Base-by-base conservation (phyloP, 495 filamentous ascomycete species). In the Pseudotulostoma volvatum region DNA sequence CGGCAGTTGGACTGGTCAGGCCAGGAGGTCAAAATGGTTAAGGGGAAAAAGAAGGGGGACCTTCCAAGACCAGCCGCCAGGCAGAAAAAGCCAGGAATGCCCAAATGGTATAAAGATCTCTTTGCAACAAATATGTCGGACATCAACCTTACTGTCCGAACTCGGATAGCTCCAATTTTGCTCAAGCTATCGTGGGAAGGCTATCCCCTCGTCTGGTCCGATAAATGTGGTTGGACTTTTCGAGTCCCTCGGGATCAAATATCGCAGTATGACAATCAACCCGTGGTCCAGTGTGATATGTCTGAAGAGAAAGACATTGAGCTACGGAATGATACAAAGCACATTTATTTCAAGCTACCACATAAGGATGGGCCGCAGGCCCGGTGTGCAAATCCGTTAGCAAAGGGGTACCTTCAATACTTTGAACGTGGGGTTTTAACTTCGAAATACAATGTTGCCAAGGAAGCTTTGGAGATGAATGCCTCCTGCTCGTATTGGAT, bases 401-500 rank as follows among this genome's bases (percentile, higher is more conserved):
- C 87, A 1, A 99, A 99, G 59, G 67, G 77, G 7, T 99, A 94
- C 48, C 67, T 92, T 38, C 56, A 72, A 34, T 93, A 93, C 51
- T 96, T 96, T 49, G 92, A 96, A 49, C 81, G 79, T 18, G 87
- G 84, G 1, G 83, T 68, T 13, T 62, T 99, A 4, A 77, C 79
- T 3, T 94, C 85, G 13, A 82, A 93, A 48, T 93, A 76, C 53
- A 57, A 76, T 0, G 84, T 93, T 48, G 90, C 90, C 0, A 93
- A 87, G 48, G 84, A 93, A 52, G 90, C 90, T 3, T 65, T 96
- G 38, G 81, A 96, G 40, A 95, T 96, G 92, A 99, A 99, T 49
- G 84, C 87, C 2, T 87, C 83, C 0, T 99, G 90, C 51, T 94
- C 86, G 1, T 99, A 99, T 57, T 99, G 90, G 90, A 96, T 96